Evolutionary conservation across 2,329 filamentous ascomycete species (phyloP), one percentile per base, ranked within the genome.

Genomic region (Diaporthe destruens): DNA sequence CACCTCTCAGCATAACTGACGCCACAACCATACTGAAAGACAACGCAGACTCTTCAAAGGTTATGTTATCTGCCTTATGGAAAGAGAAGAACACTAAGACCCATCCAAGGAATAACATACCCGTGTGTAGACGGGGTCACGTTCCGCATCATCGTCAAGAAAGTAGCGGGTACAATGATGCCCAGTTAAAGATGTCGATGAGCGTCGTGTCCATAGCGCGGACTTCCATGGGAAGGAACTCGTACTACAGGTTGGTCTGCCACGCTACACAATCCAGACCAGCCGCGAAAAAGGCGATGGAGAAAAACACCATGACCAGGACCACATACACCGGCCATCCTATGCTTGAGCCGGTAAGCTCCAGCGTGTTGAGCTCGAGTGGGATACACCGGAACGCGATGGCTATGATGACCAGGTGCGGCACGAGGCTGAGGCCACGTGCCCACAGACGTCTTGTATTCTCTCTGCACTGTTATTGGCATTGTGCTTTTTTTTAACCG

Each of bases 381-480:
- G 85, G 85, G 42, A 85, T 85, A 76, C 77, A 85, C 63, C 82
- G 78, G 77, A 87, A 88, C 20, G 82, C 80, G 29, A 87, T 76
- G 3, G 85, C 84, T 0, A 82, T 82, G 47, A 84, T 72, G 11
- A 85, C 71, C 57, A 87, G 80, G 16, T n/a, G n/a, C n/a, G n/a
- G n/a, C n/a, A n/a, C n/a, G n/a, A n/a, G n/a, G n/a, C n/a, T n/a
- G n/a, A n/a, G n/a, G n/a, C n/a, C n/a, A n/a, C n/a, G n/a, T n/a
- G n/a, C n/a, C n/a, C n/a, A n/a, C n/a, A n/a, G n/a, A n/a, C n/a
- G n/a, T n/a, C n/a, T n/a, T n/a, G n/a, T n/a, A n/a, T n/a, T n/a
- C n/a, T n/a, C n/a, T n/a, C n/a, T n/a, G n/a, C n/a, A n/a, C n/a
- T n/a, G n/a, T n/a, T n/a, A n/a, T n/a, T n/a, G n/a, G n/a, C n/a